Percentiles rank a stretch among this genome's conserved stretches.
Evolutionary conservation across 805 yeast genomes (phyloP).

Genomic region (Pichia insulana): DNA sequence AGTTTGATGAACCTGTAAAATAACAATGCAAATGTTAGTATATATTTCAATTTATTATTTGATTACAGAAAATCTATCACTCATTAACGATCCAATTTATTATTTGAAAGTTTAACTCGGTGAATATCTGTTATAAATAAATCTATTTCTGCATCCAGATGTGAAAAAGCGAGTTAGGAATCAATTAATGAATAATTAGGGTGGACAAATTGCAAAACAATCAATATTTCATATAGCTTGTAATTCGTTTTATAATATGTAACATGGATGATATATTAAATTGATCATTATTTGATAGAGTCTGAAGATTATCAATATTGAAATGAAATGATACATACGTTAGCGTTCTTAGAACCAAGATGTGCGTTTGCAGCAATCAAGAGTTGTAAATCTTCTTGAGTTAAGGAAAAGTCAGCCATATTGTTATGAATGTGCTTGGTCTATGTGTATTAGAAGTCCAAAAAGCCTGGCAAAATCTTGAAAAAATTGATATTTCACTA

Average conservation of each 20-base stretch:
- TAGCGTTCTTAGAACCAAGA: conserved; percentile 99
- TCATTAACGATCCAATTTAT: too few relatives aligned
- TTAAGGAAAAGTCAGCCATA: conserved; percentile 35
- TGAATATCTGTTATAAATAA: too few relatives aligned
- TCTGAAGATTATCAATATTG: not conserved
- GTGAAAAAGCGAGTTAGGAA: too few relatives aligned
- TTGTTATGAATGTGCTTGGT: conserved; percentile 17
- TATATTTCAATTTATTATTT: not conserved
- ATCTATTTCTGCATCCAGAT: too few relatives aligned
- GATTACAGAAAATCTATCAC: not conserved
- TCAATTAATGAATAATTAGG: too few relatives aligned
- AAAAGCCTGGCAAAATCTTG: not conserved
- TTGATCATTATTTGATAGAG: not conserved
- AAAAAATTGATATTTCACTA: not conserved
- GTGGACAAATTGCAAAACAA: too few relatives aligned
- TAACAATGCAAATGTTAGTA: conserved; percentile 14
- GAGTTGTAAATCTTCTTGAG: conserved; percentile 98
- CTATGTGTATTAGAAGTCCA: conserved; percentile 3
- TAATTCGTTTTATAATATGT: not conserved
- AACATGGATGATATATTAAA: too few relatives aligned
- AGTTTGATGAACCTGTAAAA: conserved; percentile 79
- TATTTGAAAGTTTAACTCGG: too few relatives aligned
- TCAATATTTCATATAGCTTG: not conserved
- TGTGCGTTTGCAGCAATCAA: conserved; percentile 99
- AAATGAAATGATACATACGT: conserved; percentile 51